Base-by-base conservation (phyloP, 2,329 filamentous ascomycete species). In the Sporothrix mexicana region DNA sequence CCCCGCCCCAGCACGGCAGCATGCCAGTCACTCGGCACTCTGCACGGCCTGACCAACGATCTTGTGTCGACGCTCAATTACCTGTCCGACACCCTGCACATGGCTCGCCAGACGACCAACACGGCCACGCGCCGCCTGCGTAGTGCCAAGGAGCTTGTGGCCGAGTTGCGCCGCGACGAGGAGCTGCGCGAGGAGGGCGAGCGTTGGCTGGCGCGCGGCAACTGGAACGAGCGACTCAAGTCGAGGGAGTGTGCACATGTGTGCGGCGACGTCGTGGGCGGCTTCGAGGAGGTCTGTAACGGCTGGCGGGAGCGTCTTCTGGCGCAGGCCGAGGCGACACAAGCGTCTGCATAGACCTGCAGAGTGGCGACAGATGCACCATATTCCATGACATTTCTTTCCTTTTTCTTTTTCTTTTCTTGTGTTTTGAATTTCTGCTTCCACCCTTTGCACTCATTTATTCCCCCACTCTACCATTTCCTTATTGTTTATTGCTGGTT, bases 251-350 rank as follows among this genome's bases (percentile, higher is more conserved):
- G 94, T 75, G 94, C 93, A 8, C 87, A 87, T 25, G 92, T 95
- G 15, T 98, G 96, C 81, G 87, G 91, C 4, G 94, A 97, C 74
- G 95, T 99, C 0, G 91, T 98, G 47, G 91, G 92, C 62, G 96
- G 96, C 0, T 98, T 99, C 78, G 95, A 98, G 81, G 91, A 94
- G 79, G 91, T 95, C 0, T 98, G 94, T 82, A 91, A 95, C 73
- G 88, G 89, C 72, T 96, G 95, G 92, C 89, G 95, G 79, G 90
- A 91, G 78, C 88, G 92, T 76, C 83, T 97, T 66, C 87, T 94
- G 74, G 90, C 88, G 15, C 87, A 90, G 78, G 88, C 86, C n/a
- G 87, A 88, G 76, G 81, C 85, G 36, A 79, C 81, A 2, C 82
- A 83, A 74, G 83, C 82, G 47, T 83, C 76, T 77, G 71, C 69